phyloP scores from a whole-genome alignment of 2,329 filamentous ascomycete species.

The Epichloe gansuensis region DNA sequence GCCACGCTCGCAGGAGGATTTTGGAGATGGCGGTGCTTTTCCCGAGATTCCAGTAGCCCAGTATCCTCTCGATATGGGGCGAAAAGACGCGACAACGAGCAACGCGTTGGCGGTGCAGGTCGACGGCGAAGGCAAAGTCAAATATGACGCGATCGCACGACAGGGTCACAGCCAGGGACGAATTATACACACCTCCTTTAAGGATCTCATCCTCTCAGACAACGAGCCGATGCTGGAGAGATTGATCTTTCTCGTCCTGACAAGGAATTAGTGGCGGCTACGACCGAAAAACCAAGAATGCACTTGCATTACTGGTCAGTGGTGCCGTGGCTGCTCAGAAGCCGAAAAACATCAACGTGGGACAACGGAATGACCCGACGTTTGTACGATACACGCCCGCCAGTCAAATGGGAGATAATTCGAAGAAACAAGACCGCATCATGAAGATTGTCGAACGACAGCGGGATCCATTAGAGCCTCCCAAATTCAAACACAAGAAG shows the following conservation, averaged over 20 bases:
- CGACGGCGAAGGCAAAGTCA: slow-evolving; percentile 81
- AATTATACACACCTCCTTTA: slow-evolving; percentile 90
- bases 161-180: slow-evolving; percentile 75
- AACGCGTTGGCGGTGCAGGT: slow-evolving; percentile 92
- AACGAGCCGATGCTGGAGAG: slow-evolving; percentile 86
- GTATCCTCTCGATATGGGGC: slow-evolving; percentile 91
- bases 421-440: slow-evolving; percentile 82
- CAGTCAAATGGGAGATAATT: slow-evolving; percentile 86
- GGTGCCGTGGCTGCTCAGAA: slow-evolving; percentile 87
- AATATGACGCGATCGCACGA: slow-evolving; percentile 89
- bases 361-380: slow-evolving; percentile 71
- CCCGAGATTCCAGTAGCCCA: slow-evolving; percentile 89
- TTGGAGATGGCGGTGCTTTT: slow-evolving; percentile 91
- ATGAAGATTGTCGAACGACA: slow-evolving; percentile 98
- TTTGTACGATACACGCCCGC: slow-evolving; percentile 94
- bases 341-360: slow-evolving; percentile 84
- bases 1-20: slow-evolving; percentile 79
- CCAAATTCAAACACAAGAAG: slow-evolving; percentile 98
- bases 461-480: slow-evolving; percentile 88
- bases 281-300: slow-evolving; percentile 80
- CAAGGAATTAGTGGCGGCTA: slow-evolving; percentile 70
- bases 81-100: slow-evolving; percentile 58
- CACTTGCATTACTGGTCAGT: slow-evolving; percentile 68
- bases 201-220: slow-evolving; percentile 85
- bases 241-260: slow-evolving; percentile 76